phyloP scores from a whole-genome alignment of 2,329 filamentous ascomycete species.

The Talaromyces verruculosus region DNA sequence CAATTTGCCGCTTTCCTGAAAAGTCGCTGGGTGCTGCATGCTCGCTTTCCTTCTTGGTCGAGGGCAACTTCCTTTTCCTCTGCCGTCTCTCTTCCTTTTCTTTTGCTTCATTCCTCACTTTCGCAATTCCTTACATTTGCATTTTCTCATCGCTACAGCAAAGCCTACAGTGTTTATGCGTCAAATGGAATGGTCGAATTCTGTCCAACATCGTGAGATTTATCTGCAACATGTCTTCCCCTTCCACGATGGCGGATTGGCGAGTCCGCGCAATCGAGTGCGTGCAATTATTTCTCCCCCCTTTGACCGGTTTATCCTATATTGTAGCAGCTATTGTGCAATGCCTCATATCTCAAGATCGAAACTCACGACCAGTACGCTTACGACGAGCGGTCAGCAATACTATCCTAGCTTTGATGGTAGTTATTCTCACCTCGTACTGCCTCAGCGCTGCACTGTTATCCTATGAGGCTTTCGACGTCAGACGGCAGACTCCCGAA shows the following conservation, averaged over 20 bases:
- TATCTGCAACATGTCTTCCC: conserved; percentile 1
- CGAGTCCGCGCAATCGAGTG: neutral
- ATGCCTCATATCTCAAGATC: conserved; percentile 54
- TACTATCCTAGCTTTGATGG: conserved; percentile 35
- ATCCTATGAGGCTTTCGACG: conserved; percentile 18
- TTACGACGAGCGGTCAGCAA: conserved; percentile 44
- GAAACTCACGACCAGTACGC: conserved; percentile 35
- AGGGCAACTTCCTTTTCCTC: neutral
- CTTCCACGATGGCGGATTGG: conserved; percentile 5
- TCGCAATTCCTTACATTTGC: neutral
- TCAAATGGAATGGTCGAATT: neutral
- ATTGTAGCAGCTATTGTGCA: conserved; percentile 51
- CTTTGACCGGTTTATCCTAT: conserved; percentile 48
- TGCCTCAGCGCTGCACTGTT: conserved; percentile 24
- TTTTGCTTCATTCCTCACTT: neutral
- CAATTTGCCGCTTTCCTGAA: neutral
- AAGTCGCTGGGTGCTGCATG: neutral
- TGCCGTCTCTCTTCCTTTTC: neutral
- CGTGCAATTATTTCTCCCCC: conserved; percentile 16
- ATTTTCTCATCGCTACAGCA: neutral
- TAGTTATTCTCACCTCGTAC: conserved; percentile 40
- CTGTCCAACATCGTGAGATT: neutral
- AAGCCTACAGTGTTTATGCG: neutral
- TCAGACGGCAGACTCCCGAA: conserved; percentile 1
- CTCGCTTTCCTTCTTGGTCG: neutral